These are phyloP conservation scores for Musa schizocarpa DNA, from an alignment of 176 grass and related monocot species.

Conservation along the genomic window DNA sequence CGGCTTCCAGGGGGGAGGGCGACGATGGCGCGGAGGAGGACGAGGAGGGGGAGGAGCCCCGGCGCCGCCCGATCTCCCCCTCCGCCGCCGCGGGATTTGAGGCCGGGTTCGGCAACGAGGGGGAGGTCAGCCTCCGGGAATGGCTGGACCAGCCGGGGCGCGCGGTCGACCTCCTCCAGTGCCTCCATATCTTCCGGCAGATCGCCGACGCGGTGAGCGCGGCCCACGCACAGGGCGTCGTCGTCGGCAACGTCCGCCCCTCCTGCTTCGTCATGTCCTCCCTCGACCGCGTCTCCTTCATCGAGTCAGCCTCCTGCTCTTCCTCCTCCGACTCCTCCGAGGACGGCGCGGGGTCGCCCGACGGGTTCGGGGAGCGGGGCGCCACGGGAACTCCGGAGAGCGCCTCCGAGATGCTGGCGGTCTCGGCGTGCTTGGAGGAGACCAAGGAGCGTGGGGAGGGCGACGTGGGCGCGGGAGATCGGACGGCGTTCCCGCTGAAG, in stretches of 20 bases:
- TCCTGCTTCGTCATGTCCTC: slow-evolving; percentile 92
- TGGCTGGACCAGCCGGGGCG: slow-evolving; percentile 68
- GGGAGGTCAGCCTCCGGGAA: slow-evolving; percentile 78
- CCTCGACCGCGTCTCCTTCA: slow-evolving; percentile 81
- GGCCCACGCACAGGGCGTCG: slow-evolving; percentile 84
- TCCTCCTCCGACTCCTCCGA: slow-evolving; percentile 61
- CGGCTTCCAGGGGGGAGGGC: not conserved
- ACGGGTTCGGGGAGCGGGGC: not conserved
- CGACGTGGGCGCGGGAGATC: slow-evolving; percentile 24
- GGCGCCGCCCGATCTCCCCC: not conserved
- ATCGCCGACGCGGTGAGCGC: slow-evolving; percentile 64
- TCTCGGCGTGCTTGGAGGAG: not conserved
- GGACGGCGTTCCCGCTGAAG: slow-evolving; percentile 65
- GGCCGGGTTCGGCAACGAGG: slow-evolving; percentile 21
- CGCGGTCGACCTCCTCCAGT: slow-evolving; percentile 60
- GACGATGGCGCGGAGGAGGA: slow-evolving; percentile 10
- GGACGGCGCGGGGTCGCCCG: slow-evolving; percentile 6
- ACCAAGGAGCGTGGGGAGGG: not conserved
- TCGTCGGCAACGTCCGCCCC: slow-evolving; percentile 64
- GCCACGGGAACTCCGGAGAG: not conserved
- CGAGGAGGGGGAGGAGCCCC: not conserved
- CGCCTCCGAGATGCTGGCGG: not conserved
- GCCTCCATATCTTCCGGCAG: slow-evolving; percentile 90
- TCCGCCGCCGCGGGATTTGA: not conserved
- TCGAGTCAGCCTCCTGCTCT: slow-evolving; percentile 80